Base-by-base conservation (phyloP, 1,284 basidiomycete genomes). In the Pisolithus thermaeus region DNA sequence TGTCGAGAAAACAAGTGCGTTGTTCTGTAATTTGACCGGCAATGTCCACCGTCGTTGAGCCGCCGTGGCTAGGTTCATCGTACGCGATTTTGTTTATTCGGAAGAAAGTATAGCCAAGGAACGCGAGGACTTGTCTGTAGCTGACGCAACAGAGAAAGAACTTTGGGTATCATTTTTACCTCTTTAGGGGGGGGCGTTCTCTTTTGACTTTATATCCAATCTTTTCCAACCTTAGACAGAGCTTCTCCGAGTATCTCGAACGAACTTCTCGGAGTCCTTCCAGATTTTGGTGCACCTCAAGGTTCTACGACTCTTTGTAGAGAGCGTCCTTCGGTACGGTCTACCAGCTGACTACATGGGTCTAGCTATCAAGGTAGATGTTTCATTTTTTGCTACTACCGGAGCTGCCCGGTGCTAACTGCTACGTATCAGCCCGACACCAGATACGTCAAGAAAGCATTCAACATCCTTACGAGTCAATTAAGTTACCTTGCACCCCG, bases 261-360 rank as follows among this genome's bases (percentile, higher is more conserved):
- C 92, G 54, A 97, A 97, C 73, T 99, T 99, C 68, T 95, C 92
- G 6, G 97, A 99, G 71, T 85, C 95, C 3, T 95, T 95, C 74
- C 93, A 99, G 70, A 80, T 96, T 32, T 78, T 98, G 18, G 88
- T 95, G 1, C 97, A 99, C 65, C 76, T 99, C 56, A 98, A 99
- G 72, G 81, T 97, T 50, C 70, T 97, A 22, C 84, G 93, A 27
- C 76, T 96, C 9, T 98, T 94, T 62, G 87, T 97, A 14, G 97
- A 99, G 73, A 96, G 92, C 57, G 95, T 98, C 12, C 78, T 99
- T 40, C 81, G 96, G 57, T 99, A 96, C 66, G 97, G 97, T 55
- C 75, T 99, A 28, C 97, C 97, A 2, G 91, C 96, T 2, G 87
- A 93, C 61, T 99, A 97, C 66, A 77, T 83, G 44, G 92, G 87